Evolutionary conservation across 2,329 filamentous ascomycete genomes (phyloP).

Genomic region (Diplocarpon mali): DNA sequence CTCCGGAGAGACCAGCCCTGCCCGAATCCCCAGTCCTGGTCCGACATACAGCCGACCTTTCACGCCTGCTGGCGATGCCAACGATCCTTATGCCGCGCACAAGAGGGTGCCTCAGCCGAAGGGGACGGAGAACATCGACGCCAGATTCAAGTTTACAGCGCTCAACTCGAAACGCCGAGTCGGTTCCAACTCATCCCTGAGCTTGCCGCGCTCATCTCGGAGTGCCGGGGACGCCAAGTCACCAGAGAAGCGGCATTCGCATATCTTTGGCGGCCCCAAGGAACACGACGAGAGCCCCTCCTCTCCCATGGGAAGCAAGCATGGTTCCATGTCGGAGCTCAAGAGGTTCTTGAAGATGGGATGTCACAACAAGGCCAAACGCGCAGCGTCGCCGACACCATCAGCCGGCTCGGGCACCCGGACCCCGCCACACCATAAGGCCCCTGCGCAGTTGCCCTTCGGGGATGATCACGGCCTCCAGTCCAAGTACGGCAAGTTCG

Average conservation of each 20-base stretch:
- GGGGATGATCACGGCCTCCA: conserved; percentile 85
- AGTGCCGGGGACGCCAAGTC: conserved; percentile 31
- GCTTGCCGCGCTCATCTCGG: conserved; percentile 34
- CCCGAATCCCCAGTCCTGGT: conserved; percentile 46
- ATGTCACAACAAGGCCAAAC: conserved; percentile 54
- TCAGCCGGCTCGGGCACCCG: conserved; percentile 39
- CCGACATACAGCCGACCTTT: conserved; percentile 63
- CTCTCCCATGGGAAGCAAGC: conserved; percentile 36
- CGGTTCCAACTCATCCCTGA: conserved; percentile 41
- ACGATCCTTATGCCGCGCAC: conserved; percentile 80
- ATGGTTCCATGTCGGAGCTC: conserved; percentile 84
- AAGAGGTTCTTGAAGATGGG: conserved; percentile 93
- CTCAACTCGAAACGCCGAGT: conserved; percentile 59
- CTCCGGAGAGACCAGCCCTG: conserved; percentile 54
- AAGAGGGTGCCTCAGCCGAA: conserved; percentile 61
- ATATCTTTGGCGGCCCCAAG: conserved; percentile 33
- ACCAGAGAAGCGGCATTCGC: conserved; percentile 42
- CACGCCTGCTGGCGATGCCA: conserved; percentile 65
- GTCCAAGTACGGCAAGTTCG: conserved; percentile 92
- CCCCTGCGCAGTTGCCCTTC: conserved; percentile 65
- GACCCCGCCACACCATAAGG: conserved; percentile 36
- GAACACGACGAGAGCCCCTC: conserved; percentile 38
- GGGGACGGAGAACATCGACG: conserved; percentile 58
- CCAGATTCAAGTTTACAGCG: conserved; percentile 64
- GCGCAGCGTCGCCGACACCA: conserved; percentile 51